Conservation (phyloP, 495 filamentous ascomycete genomes). For the Penicillium paxilli region DNA sequence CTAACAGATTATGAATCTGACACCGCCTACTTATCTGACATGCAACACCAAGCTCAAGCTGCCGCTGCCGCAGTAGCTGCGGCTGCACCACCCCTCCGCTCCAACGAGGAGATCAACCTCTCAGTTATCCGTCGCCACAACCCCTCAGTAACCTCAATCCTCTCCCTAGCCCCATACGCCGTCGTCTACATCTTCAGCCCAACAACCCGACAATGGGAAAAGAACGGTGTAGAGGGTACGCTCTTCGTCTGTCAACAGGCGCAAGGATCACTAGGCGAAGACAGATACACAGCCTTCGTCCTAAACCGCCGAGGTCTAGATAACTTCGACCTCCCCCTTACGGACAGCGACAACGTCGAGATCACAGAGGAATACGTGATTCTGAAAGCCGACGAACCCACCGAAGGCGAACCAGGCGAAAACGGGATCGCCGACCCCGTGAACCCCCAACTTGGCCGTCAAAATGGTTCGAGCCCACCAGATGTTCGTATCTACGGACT, state of each 20-base stretch:
- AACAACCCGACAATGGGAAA: constrained; percentile 68
- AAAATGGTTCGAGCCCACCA: constrained; percentile 3
- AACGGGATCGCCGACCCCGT: constrained; percentile 18
- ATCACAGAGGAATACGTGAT: constrained; percentile 63
- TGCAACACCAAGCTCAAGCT: constrained; percentile 18
- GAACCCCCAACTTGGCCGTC: constrained; percentile 10
- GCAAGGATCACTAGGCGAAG: constrained; percentile 39
- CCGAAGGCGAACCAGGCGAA: constrained; percentile 7
- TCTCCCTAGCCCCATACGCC: constrained; percentile 74
- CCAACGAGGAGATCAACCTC: constrained; percentile 81
- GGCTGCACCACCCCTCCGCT: constrained; percentile 50
- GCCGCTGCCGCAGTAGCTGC: constrained; percentile 10
- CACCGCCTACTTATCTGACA: constrained; percentile 46
- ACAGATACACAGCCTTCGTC: constrained; percentile 59
- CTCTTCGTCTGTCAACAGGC: constrained; percentile 75
- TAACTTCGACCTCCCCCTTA: constrained; percentile 56
- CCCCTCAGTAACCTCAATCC: constrained; percentile 62
- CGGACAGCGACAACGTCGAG: constrained; percentile 55
- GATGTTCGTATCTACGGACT: constrained; percentile 54
- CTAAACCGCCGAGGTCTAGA: constrained; percentile 61
- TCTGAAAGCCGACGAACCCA: constrained; percentile 42
- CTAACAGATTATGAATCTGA: constrained; percentile 70
- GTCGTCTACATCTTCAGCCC: constrained; percentile 76
- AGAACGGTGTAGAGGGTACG: constrained; percentile 72
- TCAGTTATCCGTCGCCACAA: constrained; percentile 74